Conservation (phyloP, 192 early-diverging fungal species). For the Pecoramyces ruminantium region DNA sequence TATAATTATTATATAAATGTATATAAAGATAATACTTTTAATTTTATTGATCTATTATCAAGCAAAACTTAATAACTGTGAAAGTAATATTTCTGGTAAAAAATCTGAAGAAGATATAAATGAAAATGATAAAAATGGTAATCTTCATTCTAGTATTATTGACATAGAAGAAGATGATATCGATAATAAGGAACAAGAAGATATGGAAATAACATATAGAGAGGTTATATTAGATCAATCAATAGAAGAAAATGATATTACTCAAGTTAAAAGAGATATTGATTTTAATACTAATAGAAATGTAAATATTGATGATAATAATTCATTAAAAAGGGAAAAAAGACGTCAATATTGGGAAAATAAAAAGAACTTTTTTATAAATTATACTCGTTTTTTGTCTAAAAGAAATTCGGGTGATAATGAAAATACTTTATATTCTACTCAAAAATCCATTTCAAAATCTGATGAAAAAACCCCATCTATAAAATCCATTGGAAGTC, state of each 20-base stretch:
- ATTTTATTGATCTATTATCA: too few species aligned
- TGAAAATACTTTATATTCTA: neutral
- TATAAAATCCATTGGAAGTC: too few species aligned
- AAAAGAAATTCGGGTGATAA: neutral
- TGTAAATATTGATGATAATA: too few species aligned
- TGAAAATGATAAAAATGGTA: too few species aligned
- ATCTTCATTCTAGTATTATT: neutral
- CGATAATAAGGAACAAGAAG: neutral
- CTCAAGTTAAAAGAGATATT: neutral
- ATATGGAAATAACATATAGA: neutral
- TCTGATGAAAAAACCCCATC: too few species aligned
- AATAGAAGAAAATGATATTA: neutral
- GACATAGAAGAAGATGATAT: neutral
- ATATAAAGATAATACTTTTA: too few species aligned
- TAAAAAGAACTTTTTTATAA: neutral
- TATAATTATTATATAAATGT: too few species aligned
- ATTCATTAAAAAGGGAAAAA: neutral
- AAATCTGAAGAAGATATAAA: too few species aligned
- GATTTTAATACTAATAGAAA: neutral
- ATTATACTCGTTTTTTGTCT: neutral
- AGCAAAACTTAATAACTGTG: too few species aligned
- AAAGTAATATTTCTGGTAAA: too few species aligned
- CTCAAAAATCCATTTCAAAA: neutral
- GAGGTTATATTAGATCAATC: neutral
- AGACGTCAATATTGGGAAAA: neutral